Evolutionary conservation across 2,329 filamentous ascomycete species (phyloP), one percentile per base, ranked within the genome.

Genomic region (Diaporthe capsici): DNA sequence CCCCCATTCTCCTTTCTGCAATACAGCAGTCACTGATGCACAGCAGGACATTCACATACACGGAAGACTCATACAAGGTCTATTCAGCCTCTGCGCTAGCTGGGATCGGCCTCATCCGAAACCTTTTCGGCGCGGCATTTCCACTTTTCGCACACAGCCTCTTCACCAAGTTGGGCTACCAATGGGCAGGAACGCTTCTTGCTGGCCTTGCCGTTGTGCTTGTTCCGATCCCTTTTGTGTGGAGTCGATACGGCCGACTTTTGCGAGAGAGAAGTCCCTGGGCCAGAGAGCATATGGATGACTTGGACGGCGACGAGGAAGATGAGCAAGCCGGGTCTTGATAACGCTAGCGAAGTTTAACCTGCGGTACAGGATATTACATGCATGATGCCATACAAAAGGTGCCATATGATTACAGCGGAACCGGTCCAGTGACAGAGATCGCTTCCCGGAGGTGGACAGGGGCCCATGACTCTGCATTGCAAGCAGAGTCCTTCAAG

Each of bases 31-130:
- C 13, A 57, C 58, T 73, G 28, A 73, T n/a, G 0, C 2, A 1
- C 5, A 37, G 0, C n/a, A 73, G 71, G 71, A 86, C 86, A 1
- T 84, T 87, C 49, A 86, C 84, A 6, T 88, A 87, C 76, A 87
- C 86, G 2, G 86, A 88, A 72, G 87, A 88, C 76, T 84, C 85
- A 9, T 88, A 88, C 76, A 85, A 86, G 78, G 82, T 84, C 3
- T 83, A 82, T 67, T 84, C 82, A 7, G 85, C 86, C 7, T 84
- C 82, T 4, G 86, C 84, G 0, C 79, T 87, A 22, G 86, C 86
- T 4, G 85, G 84, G 3, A 84, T 85, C 22, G 83, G 82, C 3
- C 80, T 87, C 39, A 80, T 86, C 47, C 81, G 85, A 2, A 84
- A 84, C 63, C 75, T 83, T 1, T 83, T 83, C 7, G 85, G 85